Evolutionary conservation across 2,329 filamentous ascomycete genomes (phyloP), one percentile per base, ranked within the genome.

Genomic region (Penicillium hordei): DNA sequence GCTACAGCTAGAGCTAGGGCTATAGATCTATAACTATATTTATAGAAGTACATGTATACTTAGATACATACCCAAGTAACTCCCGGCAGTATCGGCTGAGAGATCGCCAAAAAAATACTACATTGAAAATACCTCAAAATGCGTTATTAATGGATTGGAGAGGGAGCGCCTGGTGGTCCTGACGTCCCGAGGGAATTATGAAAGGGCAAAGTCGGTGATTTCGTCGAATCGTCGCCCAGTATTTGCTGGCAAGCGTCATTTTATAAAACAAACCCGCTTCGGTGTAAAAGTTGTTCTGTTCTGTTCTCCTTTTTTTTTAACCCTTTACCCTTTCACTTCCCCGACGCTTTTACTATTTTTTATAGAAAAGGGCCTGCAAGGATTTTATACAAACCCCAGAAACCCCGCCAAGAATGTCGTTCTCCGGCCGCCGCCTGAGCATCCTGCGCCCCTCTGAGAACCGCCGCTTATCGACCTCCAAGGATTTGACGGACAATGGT

Each of bases 401-500:
- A 45, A 15, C 27, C 13, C 13, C 44, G 55, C 57, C 61, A 66
- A 63, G 51, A 50, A 80, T 80, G 78, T 78, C 74, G 51, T 79
- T 77, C 70, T 78, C 78, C 56, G 76, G 75, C 42, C 76, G 78
- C 52, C 76, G 76, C 55, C 64, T 79, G 36, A 79, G 77, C 58
- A 73, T 77, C 53, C 65, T 79, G 61, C 73, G 73, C 59, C 72
- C 75, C 33, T 68, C 68, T 29, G 46, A 45, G 51, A 70, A 70
- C 62, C 63, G 74, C 54, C 70, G 78, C 51, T 75, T 78, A 60
- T 80, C 77, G 12, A 67, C 70, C 21, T 69, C 65, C 65, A 79
- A 79, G 65, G 75, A 73, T n/a, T 72, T 79, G 36, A 78, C 75
- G 42, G 70, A 74, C 40, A 79, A 78, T 65, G 78, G 79, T 81